These are phyloP conservation scores for Blastobotrys elegans DNA, from an alignment of 1,139 yeast genomes.

Conservation along the genomic window DNA sequence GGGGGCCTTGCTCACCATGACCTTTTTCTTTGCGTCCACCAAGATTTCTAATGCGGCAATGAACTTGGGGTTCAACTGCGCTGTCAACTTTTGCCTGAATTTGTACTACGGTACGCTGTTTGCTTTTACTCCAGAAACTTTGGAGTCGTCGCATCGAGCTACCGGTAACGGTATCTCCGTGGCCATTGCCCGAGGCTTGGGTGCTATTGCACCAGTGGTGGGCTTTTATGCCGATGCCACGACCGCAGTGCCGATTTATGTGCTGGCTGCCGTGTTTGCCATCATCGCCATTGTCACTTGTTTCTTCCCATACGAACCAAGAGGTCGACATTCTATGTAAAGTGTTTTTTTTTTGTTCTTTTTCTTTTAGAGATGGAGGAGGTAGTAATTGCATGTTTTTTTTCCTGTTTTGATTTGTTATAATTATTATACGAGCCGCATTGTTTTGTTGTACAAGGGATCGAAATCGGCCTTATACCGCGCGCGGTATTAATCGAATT, in stretches of 20 bases:
- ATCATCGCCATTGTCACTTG: conserved; percentile 41
- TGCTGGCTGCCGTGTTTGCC: conserved; percentile 51
- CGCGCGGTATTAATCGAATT: background rate
- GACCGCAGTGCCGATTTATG: conserved; percentile 51
- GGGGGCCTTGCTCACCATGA: conserved; percentile 52
- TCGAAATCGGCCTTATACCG: background rate
- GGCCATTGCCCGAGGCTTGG: conserved; percentile 43
- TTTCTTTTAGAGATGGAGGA: background rate
- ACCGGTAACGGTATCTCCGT: conserved; percentile 56
- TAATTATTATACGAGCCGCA: background rate
- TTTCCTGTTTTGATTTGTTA: background rate
- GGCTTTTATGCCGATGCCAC: conserved; percentile 43
- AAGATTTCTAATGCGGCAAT: conserved; percentile 46
- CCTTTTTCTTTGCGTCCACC: conserved; percentile 55
- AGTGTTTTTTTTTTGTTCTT: background rate
- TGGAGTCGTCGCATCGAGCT: conserved; percentile 43
- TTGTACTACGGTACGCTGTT: conserved; percentile 52
- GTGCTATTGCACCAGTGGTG: conserved; percentile 49
- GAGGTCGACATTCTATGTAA: conserved; percentile 23
- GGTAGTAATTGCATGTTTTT: background rate
- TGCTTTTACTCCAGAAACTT: conserved; percentile 51
- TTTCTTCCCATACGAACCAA: conserved; percentile 44
- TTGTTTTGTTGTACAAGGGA: background rate
- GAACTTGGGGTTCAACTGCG: conserved; percentile 51
- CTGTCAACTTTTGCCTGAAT: conserved; percentile 47